A percentile compares a stretch with the other conserved stretches of the same genome.
Evolutionary conservation across 306 rosid species (phyloP).

Genomic region (Ceratonia siliqua): DNA sequence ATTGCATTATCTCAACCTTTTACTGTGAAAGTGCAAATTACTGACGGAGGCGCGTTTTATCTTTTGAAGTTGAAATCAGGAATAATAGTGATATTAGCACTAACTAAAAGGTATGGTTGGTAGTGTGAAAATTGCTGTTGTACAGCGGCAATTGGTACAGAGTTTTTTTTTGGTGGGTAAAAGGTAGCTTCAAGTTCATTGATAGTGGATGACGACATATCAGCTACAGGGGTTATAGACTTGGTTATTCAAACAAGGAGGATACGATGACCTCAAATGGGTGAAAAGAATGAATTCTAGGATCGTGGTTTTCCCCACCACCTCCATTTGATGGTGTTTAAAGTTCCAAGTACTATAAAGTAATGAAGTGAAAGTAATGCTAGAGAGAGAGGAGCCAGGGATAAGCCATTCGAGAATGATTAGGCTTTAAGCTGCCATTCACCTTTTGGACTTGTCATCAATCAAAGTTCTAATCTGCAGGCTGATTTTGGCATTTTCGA

Average conservation of each 20-base stretch:
- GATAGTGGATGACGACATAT: slow-evolving; percentile 3
- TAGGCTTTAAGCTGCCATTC: background rate
- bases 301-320: background rate
- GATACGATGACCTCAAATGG: background rate
- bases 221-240: background rate
- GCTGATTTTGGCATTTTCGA: background rate
- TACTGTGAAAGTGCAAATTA: slow-evolving; percentile 17
- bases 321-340: background rate
- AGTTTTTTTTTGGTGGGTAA: background rate
- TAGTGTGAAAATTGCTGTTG: background rate
- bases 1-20: slow-evolving; percentile 19
- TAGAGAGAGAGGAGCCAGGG: background rate
- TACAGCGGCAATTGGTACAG: background rate
- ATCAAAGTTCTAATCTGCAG: too few relatives aligned
- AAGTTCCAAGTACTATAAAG: slow-evolving; percentile 2
- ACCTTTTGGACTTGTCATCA: background rate
- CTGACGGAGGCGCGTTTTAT: slow-evolving; percentile 14
- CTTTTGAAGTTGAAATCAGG: slow-evolving; percentile 22
- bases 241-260: background rate
- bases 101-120: slow-evolving; percentile 1
- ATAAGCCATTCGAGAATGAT: background rate
- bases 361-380: background rate
- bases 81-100: slow-evolving; percentile 20
- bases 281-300: background rate
- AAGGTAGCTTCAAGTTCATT: background rate